phyloP scores from a whole-genome alignment of 2,329 filamentous ascomycete species.

The Pseudocercospora macadamiae region DNA sequence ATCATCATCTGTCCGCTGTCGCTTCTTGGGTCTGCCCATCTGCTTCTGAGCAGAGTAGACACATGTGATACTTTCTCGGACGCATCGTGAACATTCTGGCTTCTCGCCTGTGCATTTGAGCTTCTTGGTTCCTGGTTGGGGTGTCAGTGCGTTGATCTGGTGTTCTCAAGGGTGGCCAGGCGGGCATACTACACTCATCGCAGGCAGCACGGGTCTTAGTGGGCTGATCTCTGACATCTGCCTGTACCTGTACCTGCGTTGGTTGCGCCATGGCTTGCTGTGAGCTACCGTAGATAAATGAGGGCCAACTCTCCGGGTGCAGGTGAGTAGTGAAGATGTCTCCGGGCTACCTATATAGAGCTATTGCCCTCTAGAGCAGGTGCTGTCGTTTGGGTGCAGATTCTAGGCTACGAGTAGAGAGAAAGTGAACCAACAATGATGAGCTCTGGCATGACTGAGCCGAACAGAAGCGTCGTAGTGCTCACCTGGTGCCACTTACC shows the following conservation, averaged over 20 bases:
- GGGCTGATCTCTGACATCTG: conserved; percentile 1
- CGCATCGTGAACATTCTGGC: conserved; percentile 49
- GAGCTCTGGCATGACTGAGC: not conserved
- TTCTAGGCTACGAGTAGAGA: not conserved
- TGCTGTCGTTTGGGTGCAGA: not conserved
- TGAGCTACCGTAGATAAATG: not conserved
- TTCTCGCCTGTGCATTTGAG: conserved; percentile 52
- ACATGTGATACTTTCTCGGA: conserved; percentile 45
- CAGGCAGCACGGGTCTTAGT: conserved; percentile 43
- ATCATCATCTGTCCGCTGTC: conserved; percentile 39
- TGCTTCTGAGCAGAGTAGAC: conserved; percentile 52
- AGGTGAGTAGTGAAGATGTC: conserved; percentile 10
- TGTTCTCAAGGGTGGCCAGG: not conserved
- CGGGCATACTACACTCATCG: conserved; percentile 45
- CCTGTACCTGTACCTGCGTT: not conserved
- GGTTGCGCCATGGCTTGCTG: conserved; percentile 6
- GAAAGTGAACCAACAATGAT: not conserved
- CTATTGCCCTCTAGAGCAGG: not conserved
- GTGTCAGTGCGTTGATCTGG: conserved; percentile 4
- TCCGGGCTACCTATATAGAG: conserved; percentile 15
- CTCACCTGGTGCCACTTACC: not conserved
- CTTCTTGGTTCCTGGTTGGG: conserved; percentile 48
- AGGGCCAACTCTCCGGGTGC: not conserved
- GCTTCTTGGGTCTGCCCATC: conserved; percentile 57
- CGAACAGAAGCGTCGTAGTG: not conserved